Conservation (phyloP, 805 yeast genomes). For the Torulaspora indica region DNA sequence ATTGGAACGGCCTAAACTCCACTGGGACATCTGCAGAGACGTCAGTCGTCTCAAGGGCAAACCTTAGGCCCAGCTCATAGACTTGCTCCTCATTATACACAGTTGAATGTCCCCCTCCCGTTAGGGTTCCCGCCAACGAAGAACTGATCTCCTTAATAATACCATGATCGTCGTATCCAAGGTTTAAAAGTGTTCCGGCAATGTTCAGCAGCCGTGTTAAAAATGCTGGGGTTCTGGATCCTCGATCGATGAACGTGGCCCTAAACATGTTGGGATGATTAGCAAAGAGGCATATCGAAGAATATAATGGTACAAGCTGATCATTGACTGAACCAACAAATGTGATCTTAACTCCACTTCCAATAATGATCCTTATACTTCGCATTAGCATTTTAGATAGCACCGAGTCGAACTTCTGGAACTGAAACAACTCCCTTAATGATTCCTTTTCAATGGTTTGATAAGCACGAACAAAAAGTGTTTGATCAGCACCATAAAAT, state of each 20-base stretch:
- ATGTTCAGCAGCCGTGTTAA: constrained; percentile 68
- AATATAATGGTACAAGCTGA: constrained; percentile 88
- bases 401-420: constrained; percentile 67
- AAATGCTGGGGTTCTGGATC: constrained; percentile 73
- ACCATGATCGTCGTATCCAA: constrained; percentile 81
- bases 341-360: constrained; percentile 68
- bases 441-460: constrained; percentile 88
- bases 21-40: constrained; percentile 41
- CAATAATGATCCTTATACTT: constrained; percentile 58
- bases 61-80: constrained; percentile 71
- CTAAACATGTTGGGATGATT: constrained; percentile 86
- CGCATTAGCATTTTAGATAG: constrained; percentile 70
- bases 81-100: constrained; percentile 83
- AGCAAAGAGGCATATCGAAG: constrained; percentile 75
- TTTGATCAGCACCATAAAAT: constrained; percentile 85
- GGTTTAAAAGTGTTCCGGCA: constrained; percentile 67
- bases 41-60: constrained; percentile 70
- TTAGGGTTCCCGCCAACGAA: constrained; percentile 79
- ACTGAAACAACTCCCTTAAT: constrained; percentile 77
- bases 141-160: constrained; percentile 78
- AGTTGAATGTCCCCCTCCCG: constrained; percentile 93
- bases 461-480: constrained; percentile 77
- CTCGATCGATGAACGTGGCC: constrained; percentile 83
- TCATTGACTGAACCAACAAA: constrained; percentile 89
- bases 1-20: constrained; percentile 44